Evolutionary conservation across 139 green algal species (phyloP).

Genomic region (Chlamydomonas sphaeroides): DNA sequence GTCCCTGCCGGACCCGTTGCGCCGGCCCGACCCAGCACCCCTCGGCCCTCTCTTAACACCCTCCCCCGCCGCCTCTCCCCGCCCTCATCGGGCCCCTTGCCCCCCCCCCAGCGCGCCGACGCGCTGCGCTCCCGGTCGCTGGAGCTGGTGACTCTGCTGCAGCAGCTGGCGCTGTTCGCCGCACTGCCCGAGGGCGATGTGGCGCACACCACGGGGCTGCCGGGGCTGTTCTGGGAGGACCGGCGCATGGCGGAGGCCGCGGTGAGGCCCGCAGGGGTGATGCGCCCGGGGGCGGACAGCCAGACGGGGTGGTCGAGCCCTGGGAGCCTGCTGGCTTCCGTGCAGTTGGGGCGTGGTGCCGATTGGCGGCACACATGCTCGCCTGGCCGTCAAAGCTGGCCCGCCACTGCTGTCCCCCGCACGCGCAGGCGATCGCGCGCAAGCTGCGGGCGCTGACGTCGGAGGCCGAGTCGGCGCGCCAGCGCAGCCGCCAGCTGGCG

Average conservation of each 20-base stretch:
- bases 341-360: no score
- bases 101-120: neutral
- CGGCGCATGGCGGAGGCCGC: slow-evolving; percentile 26
- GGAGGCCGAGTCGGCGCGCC: slow-evolving; percentile 8
- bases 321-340: no score
- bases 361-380: neutral
- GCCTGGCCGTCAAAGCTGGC: no score
- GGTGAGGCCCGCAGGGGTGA: no score
- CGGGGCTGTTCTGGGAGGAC: slow-evolving; percentile 34
- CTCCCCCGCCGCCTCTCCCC: neutral
- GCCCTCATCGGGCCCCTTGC: neutral
- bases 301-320: neutral
- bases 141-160: slow-evolving; percentile 25
- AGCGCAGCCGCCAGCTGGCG: slow-evolving; percentile 32
- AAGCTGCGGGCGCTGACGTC: slow-evolving; percentile 30
- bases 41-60: neutral
- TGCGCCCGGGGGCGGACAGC: no score
- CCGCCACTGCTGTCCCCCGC: no score
- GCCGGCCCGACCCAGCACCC: no score
- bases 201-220: slow-evolving; percentile 1
- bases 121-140: slow-evolving; percentile 10
- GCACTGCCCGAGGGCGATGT: slow-evolving; percentile 5
- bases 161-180: slow-evolving; percentile 4
- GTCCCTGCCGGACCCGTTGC: no score
- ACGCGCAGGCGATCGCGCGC: neutral